phyloP scores from a whole-genome alignment of 345 rosid species.

The Brassica cretica region DNA sequence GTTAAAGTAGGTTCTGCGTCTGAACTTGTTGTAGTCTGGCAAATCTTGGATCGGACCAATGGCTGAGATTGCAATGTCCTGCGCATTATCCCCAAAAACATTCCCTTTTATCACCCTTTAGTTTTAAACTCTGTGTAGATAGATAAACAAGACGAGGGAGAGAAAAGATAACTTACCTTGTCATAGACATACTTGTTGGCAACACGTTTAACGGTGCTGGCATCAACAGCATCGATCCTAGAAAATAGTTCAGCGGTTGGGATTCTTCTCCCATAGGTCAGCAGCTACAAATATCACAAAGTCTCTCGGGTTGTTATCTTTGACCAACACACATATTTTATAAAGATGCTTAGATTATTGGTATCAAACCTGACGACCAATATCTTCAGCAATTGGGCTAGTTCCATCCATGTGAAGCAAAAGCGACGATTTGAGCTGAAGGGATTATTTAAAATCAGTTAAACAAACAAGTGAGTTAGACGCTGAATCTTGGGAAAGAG shows the following conservation, averaged over 20 bases:
- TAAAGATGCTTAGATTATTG: slow-evolving; percentile 19
- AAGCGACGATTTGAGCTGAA: slow-evolving; percentile 89
- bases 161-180: slow-evolving; percentile 54
- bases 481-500: neutral
- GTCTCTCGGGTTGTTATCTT: neutral
- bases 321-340: neutral
- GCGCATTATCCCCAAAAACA: slow-evolving; percentile 25
- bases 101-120: neutral
- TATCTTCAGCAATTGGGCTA: slow-evolving; percentile 93
- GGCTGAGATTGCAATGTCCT: slow-evolving; percentile 96
- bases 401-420: slow-evolving; percentile 96
- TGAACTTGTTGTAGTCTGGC: slow-evolving; percentile 97
- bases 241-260: slow-evolving; percentile 87
- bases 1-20: slow-evolving; percentile 98
- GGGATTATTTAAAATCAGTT: neutral
- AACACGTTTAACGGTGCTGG: slow-evolving; percentile 80
- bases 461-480: neutral
- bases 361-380: slow-evolving; percentile 84
- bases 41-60: slow-evolving; percentile 91
- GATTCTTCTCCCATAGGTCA: slow-evolving; percentile 94
- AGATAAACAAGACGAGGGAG: neutral
- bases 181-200: slow-evolving; percentile 88
- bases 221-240: slow-evolving; percentile 94
- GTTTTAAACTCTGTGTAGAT: neutral
- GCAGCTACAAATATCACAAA: slow-evolving; percentile 55